Evolutionary conservation across 805 yeast genomes (phyloP).

Genomic region (Maudiozyma barnettii): DNA sequence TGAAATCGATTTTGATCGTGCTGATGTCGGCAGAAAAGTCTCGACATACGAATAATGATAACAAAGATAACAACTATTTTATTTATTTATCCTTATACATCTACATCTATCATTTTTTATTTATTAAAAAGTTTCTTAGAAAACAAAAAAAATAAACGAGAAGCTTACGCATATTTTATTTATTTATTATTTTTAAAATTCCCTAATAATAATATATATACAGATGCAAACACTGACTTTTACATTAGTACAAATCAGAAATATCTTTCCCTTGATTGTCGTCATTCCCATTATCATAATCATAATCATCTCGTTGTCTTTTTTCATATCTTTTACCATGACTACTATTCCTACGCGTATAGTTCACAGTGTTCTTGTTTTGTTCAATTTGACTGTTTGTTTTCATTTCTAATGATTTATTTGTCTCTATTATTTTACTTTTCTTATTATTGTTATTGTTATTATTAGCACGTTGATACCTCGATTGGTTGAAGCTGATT

Average conservation of each 20-base stretch:
- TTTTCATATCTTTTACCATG: neutral
- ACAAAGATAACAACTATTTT: neutral
- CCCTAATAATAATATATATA: too few species aligned
- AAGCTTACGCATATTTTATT: neutral
- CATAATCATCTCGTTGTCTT: neutral
- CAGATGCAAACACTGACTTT: neutral
- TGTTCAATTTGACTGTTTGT: neutral
- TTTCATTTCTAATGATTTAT: too few species aligned
- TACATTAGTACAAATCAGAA: constrained; percentile 1
- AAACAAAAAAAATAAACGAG: neutral
- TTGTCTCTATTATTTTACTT: too few species aligned
- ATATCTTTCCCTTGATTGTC: neutral
- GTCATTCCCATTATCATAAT: neutral
- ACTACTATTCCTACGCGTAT: neutral
- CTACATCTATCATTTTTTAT: neutral
- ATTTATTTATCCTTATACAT: neutral
- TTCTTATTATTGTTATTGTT: too few species aligned
- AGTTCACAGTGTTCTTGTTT: neutral
- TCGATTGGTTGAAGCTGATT: too few species aligned
- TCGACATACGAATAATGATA: constrained; percentile 11
- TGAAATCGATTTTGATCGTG: constrained; percentile 34
- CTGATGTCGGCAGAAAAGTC: constrained; percentile 33
- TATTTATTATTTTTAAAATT: neutral
- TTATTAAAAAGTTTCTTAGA: too few species aligned
- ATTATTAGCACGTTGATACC: too few species aligned